phyloP scores from a whole-genome alignment of 306 rosid species.

The Sechiopsis laciniata region DNA sequence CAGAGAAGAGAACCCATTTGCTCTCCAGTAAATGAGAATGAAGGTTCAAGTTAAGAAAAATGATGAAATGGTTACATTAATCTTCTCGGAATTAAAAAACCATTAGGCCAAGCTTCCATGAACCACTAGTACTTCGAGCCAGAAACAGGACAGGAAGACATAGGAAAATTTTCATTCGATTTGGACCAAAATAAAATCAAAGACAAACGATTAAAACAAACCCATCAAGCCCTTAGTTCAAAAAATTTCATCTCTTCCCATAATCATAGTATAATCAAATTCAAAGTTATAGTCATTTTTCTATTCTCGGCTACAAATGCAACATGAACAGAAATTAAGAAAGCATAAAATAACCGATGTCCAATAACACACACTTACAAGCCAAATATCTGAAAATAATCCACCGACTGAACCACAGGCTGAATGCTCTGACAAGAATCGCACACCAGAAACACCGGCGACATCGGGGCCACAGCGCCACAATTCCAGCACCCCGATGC shows the following conservation, averaged over 20 bases:
- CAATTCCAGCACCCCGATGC: constrained; percentile 68
- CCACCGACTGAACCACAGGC: constrained; percentile 57
- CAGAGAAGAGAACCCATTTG: neutral
- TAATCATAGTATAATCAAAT: neutral
- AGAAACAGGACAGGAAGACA: neutral
- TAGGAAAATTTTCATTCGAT: neutral
- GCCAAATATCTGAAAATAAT: constrained; percentile 72
- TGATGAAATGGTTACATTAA: neutral
- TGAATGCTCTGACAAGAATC: constrained; percentile 66
- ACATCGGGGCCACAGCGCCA: constrained; percentile 31
- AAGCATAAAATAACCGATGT: neutral
- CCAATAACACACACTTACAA: constrained; percentile 38
- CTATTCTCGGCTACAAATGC: constrained; percentile 15
- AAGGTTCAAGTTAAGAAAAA: constrained; percentile 11
- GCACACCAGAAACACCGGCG: constrained; percentile 54
- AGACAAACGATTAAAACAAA: neutral
- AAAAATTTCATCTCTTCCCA: neutral
- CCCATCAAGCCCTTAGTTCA: constrained; percentile 12
- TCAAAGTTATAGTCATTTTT: neutral
- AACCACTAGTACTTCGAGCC: neutral
- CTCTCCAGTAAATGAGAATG: neutral
- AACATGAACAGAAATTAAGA: neutral
- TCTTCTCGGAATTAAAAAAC: neutral
- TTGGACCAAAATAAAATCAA: neutral
- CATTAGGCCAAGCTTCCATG: neutral